These are phyloP conservation scores for Mycena venus DNA, from an alignment of 768 basidiomycete genomes.

Conservation along the genomic window DNA sequence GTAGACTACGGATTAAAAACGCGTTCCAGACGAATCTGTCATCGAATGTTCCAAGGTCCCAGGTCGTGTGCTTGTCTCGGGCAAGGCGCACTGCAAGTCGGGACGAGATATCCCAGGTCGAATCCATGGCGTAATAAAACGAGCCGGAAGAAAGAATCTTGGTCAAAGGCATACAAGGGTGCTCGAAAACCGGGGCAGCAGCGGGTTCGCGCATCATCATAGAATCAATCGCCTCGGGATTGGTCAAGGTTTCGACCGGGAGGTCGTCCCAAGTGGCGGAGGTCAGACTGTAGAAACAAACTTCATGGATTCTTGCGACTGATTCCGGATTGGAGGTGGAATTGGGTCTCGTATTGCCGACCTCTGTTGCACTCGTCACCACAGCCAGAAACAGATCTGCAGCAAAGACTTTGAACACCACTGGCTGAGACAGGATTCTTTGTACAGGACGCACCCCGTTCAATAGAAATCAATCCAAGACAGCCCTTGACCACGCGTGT, in stretches of 20 bases:
- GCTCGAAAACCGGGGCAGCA: slow-evolving; percentile 76
- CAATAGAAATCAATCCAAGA: slow-evolving; percentile 82
- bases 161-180: slow-evolving; percentile 90
- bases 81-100: slow-evolving; percentile 79
- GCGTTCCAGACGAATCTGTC: slow-evolving; percentile 96
- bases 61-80: slow-evolving; percentile 56
- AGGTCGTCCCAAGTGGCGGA: slow-evolving; percentile 89
- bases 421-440: background rate
- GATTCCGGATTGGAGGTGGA: slow-evolving; percentile 71
- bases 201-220: slow-evolving; percentile 57
- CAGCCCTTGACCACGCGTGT: slow-evolving; percentile 85
- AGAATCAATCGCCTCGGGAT: slow-evolving; percentile 68
- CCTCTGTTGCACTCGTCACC: slow-evolving; percentile 80
- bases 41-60: slow-evolving; percentile 77
- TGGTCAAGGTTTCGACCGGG: slow-evolving; percentile 65
- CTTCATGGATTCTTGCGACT: slow-evolving; percentile 88
- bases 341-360: slow-evolving; percentile 75
- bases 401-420: slow-evolving; percentile 2
- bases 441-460: slow-evolving; percentile 65
- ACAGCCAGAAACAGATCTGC: slow-evolving; percentile 90
- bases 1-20: slow-evolving; percentile 86
- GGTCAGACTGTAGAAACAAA: slow-evolving; percentile 90
- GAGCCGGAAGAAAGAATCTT: slow-evolving; percentile 93
- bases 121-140: slow-evolving; percentile 91
- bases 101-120: slow-evolving; percentile 92